Evolutionary conservation across 2,329 filamentous ascomycete species (phyloP).

Genomic region (Gyromitra esculenta): DNA sequence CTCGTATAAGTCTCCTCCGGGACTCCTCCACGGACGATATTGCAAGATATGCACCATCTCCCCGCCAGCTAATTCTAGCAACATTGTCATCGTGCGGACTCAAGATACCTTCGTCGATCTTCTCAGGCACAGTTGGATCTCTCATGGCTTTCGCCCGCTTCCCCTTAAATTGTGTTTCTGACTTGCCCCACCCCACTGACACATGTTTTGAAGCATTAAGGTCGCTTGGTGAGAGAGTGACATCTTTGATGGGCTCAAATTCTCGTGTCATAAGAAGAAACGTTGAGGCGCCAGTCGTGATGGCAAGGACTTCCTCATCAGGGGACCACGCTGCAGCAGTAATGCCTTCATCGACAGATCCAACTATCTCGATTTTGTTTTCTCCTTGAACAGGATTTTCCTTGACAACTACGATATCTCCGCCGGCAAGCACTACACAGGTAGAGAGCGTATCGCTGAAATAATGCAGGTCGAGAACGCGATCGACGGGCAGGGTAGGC

Average conservation of each 20-base stretch:
- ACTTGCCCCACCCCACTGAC: conserved; percentile 97
- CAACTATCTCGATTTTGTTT: conserved; percentile 91
- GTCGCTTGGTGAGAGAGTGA: conserved; percentile 77
- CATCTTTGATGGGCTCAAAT: conserved; percentile 84
- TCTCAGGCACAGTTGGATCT: conserved; percentile 94
- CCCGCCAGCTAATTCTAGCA: conserved; percentile 86
- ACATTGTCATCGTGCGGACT: conserved; percentile 77
- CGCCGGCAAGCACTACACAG: conserved; percentile 85
- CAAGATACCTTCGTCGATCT: conserved; percentile 81
- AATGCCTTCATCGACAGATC: conserved; percentile 92
- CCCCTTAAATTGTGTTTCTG: conserved; percentile 96
- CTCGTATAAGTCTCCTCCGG: conserved; percentile 80
- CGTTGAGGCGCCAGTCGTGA: conserved; percentile 81
- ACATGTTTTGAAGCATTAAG: conserved; percentile 90
- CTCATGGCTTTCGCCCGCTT: conserved; percentile 84
- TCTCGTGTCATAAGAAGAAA: conserved; percentile 91
- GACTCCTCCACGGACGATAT: conserved; percentile 79
- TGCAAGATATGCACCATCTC: conserved; percentile 90
- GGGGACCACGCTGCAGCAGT: conserved; percentile 91
- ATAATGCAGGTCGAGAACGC: conserved; percentile 81
- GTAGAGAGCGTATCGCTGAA: conserved; percentile 81
- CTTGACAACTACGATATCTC: conserved; percentile 86
- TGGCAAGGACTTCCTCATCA: conserved; percentile 87
- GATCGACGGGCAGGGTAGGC: conserved; percentile 78
- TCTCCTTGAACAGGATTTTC: conserved; percentile 74